Percentiles rank a stretch among this genome's conserved stretches.
Evolutionary conservation across 2,329 filamentous ascomycete species (phyloP).

Genomic region (Penicillium sp.): DNA sequence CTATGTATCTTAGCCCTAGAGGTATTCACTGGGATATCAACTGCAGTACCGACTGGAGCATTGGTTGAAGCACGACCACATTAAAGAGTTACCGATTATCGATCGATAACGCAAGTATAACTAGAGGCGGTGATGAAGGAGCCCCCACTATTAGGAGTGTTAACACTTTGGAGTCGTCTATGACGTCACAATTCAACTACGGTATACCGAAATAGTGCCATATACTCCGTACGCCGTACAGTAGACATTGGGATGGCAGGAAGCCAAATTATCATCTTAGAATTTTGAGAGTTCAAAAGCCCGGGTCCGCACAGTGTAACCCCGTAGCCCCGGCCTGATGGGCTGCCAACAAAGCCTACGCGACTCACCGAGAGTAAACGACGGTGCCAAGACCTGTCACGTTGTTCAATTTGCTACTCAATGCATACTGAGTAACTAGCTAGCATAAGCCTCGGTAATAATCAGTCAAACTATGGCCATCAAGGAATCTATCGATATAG

Average conservation of each 20-base stretch:
- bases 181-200: neutral
- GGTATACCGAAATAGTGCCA: neutral
- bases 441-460: no score
- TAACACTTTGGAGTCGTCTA: no score
- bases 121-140: no score
- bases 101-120: neutral
- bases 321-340: no score
- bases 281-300: neutral
- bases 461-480: no score
- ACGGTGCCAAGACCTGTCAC: constrained; percentile 5
- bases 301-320: neutral
- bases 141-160: no score
- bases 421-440: neutral
- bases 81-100: neutral
- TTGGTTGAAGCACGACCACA: neutral
- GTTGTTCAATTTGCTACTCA: neutral
- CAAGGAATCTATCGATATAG: neutral
- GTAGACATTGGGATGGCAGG: neutral
- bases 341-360: no score
- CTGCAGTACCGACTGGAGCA: neutral
- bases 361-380: constrained; percentile 18
- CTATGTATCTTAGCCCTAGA: neutral
- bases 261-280: neutral
- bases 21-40: neutral
- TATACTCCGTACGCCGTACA: neutral